Evolutionary conservation across 1,284 basidiomycete genomes (phyloP).

Genomic region (Afroboletus lepidellus): DNA sequence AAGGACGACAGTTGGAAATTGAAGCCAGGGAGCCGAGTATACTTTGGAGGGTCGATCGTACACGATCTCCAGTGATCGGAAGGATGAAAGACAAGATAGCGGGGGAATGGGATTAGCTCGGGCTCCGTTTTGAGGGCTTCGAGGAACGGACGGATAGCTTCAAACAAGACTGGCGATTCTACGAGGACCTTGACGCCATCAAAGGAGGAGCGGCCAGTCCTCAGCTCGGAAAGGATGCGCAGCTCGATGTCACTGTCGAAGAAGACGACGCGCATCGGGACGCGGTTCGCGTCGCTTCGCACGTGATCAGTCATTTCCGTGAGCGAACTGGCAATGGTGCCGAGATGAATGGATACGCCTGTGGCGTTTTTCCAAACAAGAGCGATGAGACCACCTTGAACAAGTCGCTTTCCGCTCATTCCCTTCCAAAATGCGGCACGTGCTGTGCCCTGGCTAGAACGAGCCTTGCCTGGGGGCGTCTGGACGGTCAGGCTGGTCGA

Average conservation of each 20-base stretch:
- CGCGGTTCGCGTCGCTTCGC: constrained; percentile 24
- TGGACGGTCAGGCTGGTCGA: constrained; percentile 44
- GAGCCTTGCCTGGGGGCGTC: constrained; percentile 53
- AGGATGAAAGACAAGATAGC: constrained; percentile 48
- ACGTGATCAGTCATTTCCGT: constrained; percentile 44
- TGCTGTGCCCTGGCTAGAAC: constrained; percentile 31
- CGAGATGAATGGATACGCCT: constrained; percentile 44
- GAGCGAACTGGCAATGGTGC: constrained; percentile 42
- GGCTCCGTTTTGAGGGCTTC: constrained; percentile 52
- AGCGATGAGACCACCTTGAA: constrained; percentile 56
- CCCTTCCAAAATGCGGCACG: constrained; percentile 54
- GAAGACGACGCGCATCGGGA: constrained; percentile 48
- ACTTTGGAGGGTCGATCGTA: constrained; percentile 47
- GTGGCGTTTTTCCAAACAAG: constrained; percentile 43
- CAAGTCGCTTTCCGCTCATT: constrained; percentile 49
- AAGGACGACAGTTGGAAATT: constrained; percentile 47
- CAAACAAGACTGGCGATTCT: constrained; percentile 62
- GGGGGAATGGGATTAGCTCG: constrained; percentile 49
- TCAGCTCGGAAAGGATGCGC: constrained; percentile 42
- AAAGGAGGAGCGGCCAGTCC: constrained; percentile 7
- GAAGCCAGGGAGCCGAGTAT: constrained; percentile 49
- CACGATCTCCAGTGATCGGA: constrained; percentile 31
- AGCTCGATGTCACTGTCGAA: constrained; percentile 50
- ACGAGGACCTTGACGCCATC: constrained; percentile 40
- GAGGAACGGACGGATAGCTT: constrained; percentile 61